Percentiles rank a stretch among this genome's conserved stretches.
These are phyloP conservation scores for Teunomyces kruisii DNA, from an alignment of 805 yeast species.

Conservation along the genomic window DNA sequence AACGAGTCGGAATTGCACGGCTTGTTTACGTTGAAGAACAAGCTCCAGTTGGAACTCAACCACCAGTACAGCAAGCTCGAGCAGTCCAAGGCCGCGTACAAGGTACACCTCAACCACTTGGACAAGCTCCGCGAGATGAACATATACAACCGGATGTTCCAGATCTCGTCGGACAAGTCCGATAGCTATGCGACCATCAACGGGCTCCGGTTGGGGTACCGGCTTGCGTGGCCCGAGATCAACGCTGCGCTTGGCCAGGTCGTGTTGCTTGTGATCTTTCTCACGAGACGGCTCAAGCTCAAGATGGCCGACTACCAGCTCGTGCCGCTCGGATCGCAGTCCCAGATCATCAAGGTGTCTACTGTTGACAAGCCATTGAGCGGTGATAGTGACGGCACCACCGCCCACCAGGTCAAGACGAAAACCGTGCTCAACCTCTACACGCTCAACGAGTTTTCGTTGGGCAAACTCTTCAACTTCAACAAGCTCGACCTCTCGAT, in stretches of 20 bases:
- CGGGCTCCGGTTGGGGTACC: slow-evolving; percentile 75
- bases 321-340: slow-evolving; percentile 81
- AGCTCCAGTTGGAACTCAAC: slow-evolving; percentile 51
- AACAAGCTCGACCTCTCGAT: slow-evolving; percentile 77
- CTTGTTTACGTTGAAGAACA: slow-evolving; percentile 52
- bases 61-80: slow-evolving; percentile 56
- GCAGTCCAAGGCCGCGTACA: slow-evolving; percentile 62
- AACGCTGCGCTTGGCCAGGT: slow-evolving; percentile 91
- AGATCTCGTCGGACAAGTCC: slow-evolving; percentile 65
- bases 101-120: slow-evolving; percentile 59
- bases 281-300: slow-evolving; percentile 56
- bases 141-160: slow-evolving; percentile 79
- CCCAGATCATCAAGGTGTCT: slow-evolving; percentile 64
- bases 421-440: slow-evolving; percentile 53
- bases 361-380: slow-evolving; percentile 2
- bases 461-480: slow-evolving; percentile 70
- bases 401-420: slow-evolving; percentile 14
- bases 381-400: not conserved
- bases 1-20: slow-evolving; percentile 47
- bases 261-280: slow-evolving; percentile 64
- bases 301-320: slow-evolving; percentile 59
- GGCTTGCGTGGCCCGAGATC: slow-evolving; percentile 86
- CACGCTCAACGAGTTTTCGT: slow-evolving; percentile 70
- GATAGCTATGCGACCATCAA: slow-evolving; percentile 87
- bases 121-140: slow-evolving; percentile 74